Conservation (phyloP, 305 asterid genomes). For the Fraxinus greggii region DNA sequence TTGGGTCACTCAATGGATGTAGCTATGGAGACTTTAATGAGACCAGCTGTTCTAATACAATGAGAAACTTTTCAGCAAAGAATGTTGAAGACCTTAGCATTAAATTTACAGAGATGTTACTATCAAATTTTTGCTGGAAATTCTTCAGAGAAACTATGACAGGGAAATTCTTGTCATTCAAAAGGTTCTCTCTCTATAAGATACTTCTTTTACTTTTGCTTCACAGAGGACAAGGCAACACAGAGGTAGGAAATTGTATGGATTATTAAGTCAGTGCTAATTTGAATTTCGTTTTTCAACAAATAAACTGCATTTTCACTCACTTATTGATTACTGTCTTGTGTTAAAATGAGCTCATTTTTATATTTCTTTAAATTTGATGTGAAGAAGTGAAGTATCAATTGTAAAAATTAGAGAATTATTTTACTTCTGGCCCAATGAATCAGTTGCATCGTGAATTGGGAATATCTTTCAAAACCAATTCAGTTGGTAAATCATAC, state of each 20-base stretch:
- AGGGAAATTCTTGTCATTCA: neutral
- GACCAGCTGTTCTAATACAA: neutral
- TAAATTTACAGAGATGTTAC: neutral
- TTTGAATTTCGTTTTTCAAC: neutral
- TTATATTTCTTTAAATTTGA: neutral
- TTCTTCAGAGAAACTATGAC: neutral
- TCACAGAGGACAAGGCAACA: neutral
- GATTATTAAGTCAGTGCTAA: neutral
- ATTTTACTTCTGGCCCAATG: neutral
- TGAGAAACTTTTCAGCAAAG: neutral
- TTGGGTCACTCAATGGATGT: neutral
- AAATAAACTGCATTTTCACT: neutral
- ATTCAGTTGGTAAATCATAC: neutral
- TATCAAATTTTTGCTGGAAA: neutral
- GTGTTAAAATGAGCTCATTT: neutral
- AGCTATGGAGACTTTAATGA: neutral
- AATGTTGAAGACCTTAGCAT: neutral
- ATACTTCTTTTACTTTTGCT: neutral
- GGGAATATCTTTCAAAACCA: neutral
- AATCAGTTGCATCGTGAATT: neutral
- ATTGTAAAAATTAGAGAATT: neutral
- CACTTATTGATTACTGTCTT: neutral
- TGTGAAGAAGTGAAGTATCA: neutral
- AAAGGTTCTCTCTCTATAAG: neutral
- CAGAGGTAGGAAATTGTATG: neutral